Conservation (phyloP, 257 asterid species). For the Gardenia jasminoides region DNA sequence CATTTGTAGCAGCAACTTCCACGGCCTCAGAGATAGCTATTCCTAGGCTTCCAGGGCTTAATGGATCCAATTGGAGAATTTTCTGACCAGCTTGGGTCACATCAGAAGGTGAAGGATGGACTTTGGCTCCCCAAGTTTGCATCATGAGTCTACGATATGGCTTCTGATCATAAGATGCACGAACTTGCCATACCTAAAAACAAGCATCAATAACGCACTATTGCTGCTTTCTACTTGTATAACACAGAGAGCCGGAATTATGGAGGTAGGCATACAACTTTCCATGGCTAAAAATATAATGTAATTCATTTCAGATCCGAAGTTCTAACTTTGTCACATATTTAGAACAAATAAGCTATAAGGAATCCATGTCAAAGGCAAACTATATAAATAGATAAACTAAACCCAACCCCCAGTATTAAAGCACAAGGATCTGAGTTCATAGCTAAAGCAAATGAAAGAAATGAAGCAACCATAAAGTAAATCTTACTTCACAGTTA, state of each 20-base stretch:
- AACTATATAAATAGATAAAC: not conserved
- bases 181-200: constrained; percentile 89
- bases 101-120: constrained; percentile 89
- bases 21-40: constrained; percentile 97
- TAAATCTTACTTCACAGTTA: constrained; percentile 63
- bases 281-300: too few species aligned
- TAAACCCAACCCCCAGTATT: not conserved
- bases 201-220: too few species aligned
- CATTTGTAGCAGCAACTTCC: constrained; percentile 67
- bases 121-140: constrained; percentile 97
- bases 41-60: constrained; percentile 90
- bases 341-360: not conserved
- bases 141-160: constrained; percentile 94
- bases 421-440: not conserved
- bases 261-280: not conserved
- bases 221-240: not conserved
- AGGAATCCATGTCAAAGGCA: not conserved
- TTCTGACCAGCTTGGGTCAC: constrained; percentile 65
- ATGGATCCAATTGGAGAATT: constrained; percentile 61
- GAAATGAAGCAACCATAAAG: not conserved
- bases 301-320: not conserved
- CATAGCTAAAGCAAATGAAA: not conserved
- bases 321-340: not conserved
- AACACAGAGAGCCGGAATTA: not conserved
- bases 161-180: constrained; percentile 86